Conservation (phyloP, 306 rosid species). For the Trifolium repens region DNA sequence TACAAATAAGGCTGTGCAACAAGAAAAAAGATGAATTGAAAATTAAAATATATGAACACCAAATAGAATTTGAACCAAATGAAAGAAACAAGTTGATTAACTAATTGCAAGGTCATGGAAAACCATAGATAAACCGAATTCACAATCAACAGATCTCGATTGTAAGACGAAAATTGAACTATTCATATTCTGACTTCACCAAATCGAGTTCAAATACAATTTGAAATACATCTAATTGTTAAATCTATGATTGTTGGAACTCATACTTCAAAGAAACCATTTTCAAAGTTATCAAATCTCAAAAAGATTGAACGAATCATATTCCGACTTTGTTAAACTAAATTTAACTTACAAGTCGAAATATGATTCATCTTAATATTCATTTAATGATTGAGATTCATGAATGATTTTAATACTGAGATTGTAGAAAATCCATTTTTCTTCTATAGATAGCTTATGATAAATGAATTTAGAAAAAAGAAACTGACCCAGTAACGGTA, state of each 20-base stretch:
- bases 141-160: background rate
- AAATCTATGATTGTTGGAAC: background rate
- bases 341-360: too few relatives aligned
- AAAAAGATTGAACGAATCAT: background rate
- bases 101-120: background rate
- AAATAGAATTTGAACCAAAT: background rate
- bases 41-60: background rate
- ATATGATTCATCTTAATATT: too few relatives aligned
- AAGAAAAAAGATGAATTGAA: constrained; percentile 3
- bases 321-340: background rate
- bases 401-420: background rate
- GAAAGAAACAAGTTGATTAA: constrained; percentile 9
- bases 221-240: background rate
- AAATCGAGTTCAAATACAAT: background rate
- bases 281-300: background rate
- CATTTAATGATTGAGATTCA: background rate
- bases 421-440: background rate
- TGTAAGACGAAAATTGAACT: background rate
- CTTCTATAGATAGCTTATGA: background rate
- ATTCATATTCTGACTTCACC: background rate
- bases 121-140: constrained; percentile 3
- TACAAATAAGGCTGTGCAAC: constrained; percentile 13
- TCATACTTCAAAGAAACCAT: background rate
- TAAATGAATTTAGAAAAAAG: constrained; percentile 19
- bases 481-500: constrained; percentile 46